phyloP scores from a whole-genome alignment of 345 rosid species.

The Capsella bursapastoris region DNA sequence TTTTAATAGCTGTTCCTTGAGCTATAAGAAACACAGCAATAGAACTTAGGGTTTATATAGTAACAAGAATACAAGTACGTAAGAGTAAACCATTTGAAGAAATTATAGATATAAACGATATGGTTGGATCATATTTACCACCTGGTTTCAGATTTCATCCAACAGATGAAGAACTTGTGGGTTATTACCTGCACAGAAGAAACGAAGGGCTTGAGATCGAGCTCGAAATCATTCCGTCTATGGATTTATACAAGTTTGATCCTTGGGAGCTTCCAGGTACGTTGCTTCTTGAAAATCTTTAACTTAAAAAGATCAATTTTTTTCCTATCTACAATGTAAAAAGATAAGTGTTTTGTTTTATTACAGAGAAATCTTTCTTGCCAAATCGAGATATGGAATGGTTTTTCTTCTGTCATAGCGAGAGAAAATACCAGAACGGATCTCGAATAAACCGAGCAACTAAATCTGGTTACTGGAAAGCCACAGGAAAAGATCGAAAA shows the following conservation, averaged over 20 bases:
- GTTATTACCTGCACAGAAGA: conserved; percentile 82
- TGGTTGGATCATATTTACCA: conserved; percentile 79
- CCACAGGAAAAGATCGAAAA: conserved; percentile 87
- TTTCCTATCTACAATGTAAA: neutral
- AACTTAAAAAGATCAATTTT: neutral
- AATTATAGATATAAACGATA: conserved; percentile 1
- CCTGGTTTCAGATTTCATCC: conserved; percentile 95
- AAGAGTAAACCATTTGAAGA: neutral
- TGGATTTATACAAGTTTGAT: conserved; percentile 89
- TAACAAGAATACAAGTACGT: conserved; percentile 36
- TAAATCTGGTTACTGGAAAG: conserved; percentile 92
- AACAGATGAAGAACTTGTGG: conserved; percentile 83
- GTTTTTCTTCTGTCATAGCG: conserved; percentile 93
- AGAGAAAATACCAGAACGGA: conserved; percentile 84
- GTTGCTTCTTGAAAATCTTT: conserved; percentile 2
- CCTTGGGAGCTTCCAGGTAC: conserved; percentile 97
- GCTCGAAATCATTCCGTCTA: conserved; percentile 82
- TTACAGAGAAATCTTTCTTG: conserved; percentile 82
- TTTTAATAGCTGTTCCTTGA: conserved; percentile 5
- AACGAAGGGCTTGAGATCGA: conserved; percentile 71
- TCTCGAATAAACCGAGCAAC: conserved; percentile 87
- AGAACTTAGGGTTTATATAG: conserved; percentile 28
- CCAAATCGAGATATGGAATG: conserved; percentile 81
- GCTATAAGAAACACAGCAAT: conserved; percentile 6
- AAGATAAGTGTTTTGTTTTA: neutral